A percentile compares a stretch with the other conserved stretches of the same genome.
phyloP scores from a whole-genome alignment of 345 rosid genomes.

The Murraya koenigii region DNA sequence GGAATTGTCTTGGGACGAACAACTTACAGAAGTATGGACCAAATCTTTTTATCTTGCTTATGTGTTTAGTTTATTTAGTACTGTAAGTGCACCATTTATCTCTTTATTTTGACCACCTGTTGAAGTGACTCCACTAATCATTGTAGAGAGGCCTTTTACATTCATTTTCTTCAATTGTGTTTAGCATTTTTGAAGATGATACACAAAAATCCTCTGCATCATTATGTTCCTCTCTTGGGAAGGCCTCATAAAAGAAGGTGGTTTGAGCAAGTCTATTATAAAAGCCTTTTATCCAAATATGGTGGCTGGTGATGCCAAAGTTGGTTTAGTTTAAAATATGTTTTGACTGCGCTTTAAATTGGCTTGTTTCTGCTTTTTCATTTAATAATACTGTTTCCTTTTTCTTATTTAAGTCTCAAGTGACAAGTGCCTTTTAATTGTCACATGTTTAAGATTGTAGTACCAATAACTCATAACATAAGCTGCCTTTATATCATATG shows the following conservation, averaged over 20 bases:
- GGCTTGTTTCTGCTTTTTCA: not conserved
- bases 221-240: not conserved
- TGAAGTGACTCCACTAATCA: not conserved
- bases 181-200: not conserved
- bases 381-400: not conserved
- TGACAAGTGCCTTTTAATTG: not conserved
- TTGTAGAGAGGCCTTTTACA: not conserved
- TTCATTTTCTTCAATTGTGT: not conserved
- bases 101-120: slow-evolving; percentile 2
- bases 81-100: not conserved
- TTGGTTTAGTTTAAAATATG: not conserved
- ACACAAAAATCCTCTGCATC: not conserved
- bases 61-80: not conserved
- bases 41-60: not conserved
- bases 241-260: not conserved
- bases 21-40: slow-evolving; percentile 75
- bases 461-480: not conserved
- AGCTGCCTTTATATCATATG: not conserved
- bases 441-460: not conserved
- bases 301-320: not conserved
- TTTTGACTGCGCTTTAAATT: not conserved
- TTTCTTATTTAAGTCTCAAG: not conserved
- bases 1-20: slow-evolving; percentile 66
- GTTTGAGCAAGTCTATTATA: not conserved
- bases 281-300: not conserved